Base-by-base conservation (phyloP, 164 flowering plant species). In the Echeveria elegans region DNA sequence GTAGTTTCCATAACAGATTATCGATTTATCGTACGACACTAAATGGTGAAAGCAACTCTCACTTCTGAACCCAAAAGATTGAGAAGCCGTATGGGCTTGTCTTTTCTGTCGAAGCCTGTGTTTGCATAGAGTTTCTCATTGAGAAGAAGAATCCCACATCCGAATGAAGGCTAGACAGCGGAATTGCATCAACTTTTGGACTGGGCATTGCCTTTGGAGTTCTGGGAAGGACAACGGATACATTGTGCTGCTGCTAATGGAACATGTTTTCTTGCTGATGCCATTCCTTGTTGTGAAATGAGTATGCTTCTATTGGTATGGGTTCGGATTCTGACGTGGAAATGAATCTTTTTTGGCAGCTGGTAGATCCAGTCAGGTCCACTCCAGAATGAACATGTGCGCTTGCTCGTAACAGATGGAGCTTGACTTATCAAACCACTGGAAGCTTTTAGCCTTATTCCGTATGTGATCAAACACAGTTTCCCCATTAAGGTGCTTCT, bases 51-150 rank as follows among this genome's bases (percentile, higher is more conserved):
- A n/a, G n/a, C n/a, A n/a, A n/a, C n/a, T n/a, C n/a, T n/a, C 77
- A 65, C 97, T 93, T 78, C 80, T 76, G 58, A 80, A 84, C 67
- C 92, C 92, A 28, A 83, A 72, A 80, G 84, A 11, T 86, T 71
- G 38, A 52, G 4, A 77, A 63, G 67, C 78, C 72, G 63, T 77
- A 66, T 62, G 75, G 82, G 45, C 70, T 64, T 47, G 66, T 68
- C 58, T 62, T 34, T 71, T 65, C 78, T 59, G 30, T 45, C 5
- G 85, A 74, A 64, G 69, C 65, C 12, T 8, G n/a, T 37, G 63
- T 73, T 64, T 73, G 67, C 66, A 72, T 67, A 68, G 58, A 28
- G 32, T 52, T 58, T 30, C 31, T 56, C 26, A 65, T 65, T 15
- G 21, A 50, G 21, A n/a, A n/a, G n/a, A 75, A 60, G 67, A 69